phyloP scores from a whole-genome alignment of 306 rosid genomes.

The Lagenaria siceraria region DNA sequence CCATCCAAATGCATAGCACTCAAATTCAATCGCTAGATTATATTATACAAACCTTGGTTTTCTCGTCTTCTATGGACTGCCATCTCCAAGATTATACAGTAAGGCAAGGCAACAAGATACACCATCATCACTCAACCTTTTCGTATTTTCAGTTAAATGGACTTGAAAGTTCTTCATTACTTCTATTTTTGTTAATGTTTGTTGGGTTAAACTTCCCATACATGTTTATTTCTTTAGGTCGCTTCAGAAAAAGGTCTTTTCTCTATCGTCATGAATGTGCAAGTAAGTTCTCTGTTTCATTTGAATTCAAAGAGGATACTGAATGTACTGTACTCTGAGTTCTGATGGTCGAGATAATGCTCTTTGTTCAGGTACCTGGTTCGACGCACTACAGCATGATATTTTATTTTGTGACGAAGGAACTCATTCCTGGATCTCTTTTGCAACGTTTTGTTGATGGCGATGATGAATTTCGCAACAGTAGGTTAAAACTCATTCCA shows the following conservation, averaged over 20 bases:
- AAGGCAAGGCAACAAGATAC: neutral
- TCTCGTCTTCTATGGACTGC: neutral
- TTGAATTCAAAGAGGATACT: constrained; percentile 3
- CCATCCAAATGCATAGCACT: neutral
- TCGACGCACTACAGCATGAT: constrained; percentile 97
- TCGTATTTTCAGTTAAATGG: neutral
- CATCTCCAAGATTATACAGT: neutral
- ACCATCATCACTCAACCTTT: neutral
- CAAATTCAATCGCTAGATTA: neutral
- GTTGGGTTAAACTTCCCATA: neutral
- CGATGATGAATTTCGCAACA: constrained; percentile 94
- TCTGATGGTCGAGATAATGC: constrained; percentile 17
- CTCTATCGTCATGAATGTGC: constrained; percentile 69
- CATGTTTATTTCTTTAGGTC: constrained; percentile 38
- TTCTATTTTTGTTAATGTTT: neutral
- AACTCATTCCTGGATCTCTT: constrained; percentile 77
- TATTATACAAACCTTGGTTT: neutral
- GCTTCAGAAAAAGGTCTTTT: constrained; percentile 91
- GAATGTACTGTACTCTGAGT: neutral
- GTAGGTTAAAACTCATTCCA: constrained; percentile 94
- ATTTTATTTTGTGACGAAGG: constrained; percentile 81
- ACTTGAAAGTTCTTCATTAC: neutral
- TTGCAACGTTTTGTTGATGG: constrained; percentile 96
- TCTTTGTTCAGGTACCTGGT: constrained; percentile 61
- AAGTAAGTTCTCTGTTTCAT: constrained; percentile 47